Evolutionary conservation across 2,329 filamentous ascomycete species (phyloP).

Genomic region (Ophiostoma ulmi): DNA sequence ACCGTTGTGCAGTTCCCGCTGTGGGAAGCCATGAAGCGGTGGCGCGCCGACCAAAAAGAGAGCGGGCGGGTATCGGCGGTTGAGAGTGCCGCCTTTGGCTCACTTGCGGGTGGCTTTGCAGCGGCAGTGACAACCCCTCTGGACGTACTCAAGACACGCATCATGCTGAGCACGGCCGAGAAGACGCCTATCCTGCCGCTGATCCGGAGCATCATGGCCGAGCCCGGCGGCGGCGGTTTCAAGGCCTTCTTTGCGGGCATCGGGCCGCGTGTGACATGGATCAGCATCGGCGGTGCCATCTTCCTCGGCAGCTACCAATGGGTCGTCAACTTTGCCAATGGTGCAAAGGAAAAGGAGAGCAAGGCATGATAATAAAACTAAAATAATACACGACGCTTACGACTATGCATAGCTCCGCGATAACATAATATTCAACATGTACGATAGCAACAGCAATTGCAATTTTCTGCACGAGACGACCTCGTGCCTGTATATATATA

Average conservation of each 20-base stretch:
- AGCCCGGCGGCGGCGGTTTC: slow-evolving; percentile 59
- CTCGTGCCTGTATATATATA: slow-evolving; percentile 15
- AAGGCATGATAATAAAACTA: not conserved
- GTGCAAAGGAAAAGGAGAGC: not conserved
- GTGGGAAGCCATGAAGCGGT: slow-evolving; percentile 87
- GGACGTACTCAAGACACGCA: slow-evolving; percentile 92
- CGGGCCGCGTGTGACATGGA: slow-evolving; percentile 86
- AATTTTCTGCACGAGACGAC: slow-evolving; percentile 12
- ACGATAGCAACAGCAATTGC: slow-evolving; percentile 13
- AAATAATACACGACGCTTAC: no score
- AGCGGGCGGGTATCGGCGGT: slow-evolving; percentile 55
- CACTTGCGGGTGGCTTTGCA: slow-evolving; percentile 74
- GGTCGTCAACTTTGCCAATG: slow-evolving; percentile 64
- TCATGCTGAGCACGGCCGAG: slow-evolving; percentile 81
- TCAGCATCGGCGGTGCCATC: slow-evolving; percentile 87
- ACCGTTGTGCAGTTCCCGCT: slow-evolving; percentile 96
- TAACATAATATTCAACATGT: slow-evolving; percentile 10
- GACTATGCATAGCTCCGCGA: no score
- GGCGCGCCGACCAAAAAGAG: slow-evolving; percentile 40
- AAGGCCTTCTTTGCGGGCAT: slow-evolving; percentile 69
- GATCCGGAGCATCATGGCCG: slow-evolving; percentile 57
- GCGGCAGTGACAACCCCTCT: slow-evolving; percentile 86
- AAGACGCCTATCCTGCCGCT: slow-evolving; percentile 56
- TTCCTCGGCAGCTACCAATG: slow-evolving; percentile 93
- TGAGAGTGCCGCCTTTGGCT: slow-evolving; percentile 82